Conservation (phyloP, 768 basidiomycete species). For the Boletus subcaerulescens region DNA sequence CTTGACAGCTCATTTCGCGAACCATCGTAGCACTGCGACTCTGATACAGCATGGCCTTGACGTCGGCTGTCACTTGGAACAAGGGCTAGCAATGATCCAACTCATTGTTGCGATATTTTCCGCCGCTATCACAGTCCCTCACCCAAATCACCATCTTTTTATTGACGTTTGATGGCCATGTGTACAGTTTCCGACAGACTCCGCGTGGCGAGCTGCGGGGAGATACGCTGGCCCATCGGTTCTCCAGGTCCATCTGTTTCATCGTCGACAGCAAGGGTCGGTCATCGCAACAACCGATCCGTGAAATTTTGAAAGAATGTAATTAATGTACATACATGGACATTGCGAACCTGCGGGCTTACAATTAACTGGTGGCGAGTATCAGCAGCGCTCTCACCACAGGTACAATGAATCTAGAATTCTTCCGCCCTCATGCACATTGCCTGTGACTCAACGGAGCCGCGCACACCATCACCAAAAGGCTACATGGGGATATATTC, state of each 20-base stretch:
- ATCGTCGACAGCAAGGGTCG: slow-evolving; percentile 18
- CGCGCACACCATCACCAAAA: background rate
- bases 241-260: slow-evolving; percentile 21
- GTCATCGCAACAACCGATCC: slow-evolving; percentile 13
- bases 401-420: background rate
- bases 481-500: slow-evolving; percentile 22
- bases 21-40: slow-evolving; percentile 3
- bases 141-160: slow-evolving; percentile 7
- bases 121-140: slow-evolving; percentile 7
- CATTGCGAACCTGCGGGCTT: background rate
- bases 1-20: slow-evolving; percentile 27
- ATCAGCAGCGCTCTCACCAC: slow-evolving; percentile 5
- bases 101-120: slow-evolving; percentile 26
- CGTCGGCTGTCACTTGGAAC: slow-evolving; percentile 22
- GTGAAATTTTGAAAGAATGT: background rate
- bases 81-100: slow-evolving; percentile 13
- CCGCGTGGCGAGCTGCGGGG: slow-evolving; percentile 21
- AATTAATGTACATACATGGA: background rate
- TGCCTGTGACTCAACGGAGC: background rate
- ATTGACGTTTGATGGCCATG: slow-evolving; percentile 29
- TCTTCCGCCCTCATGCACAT: background rate
- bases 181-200: slow-evolving; percentile 14
- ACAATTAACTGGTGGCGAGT: background rate
- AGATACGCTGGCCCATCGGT: slow-evolving; percentile 12
- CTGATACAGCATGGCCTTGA: slow-evolving; percentile 17